Conservation (phyloP, 2,329 filamentous ascomycete species). For the Talaromyces sp. region DNA sequence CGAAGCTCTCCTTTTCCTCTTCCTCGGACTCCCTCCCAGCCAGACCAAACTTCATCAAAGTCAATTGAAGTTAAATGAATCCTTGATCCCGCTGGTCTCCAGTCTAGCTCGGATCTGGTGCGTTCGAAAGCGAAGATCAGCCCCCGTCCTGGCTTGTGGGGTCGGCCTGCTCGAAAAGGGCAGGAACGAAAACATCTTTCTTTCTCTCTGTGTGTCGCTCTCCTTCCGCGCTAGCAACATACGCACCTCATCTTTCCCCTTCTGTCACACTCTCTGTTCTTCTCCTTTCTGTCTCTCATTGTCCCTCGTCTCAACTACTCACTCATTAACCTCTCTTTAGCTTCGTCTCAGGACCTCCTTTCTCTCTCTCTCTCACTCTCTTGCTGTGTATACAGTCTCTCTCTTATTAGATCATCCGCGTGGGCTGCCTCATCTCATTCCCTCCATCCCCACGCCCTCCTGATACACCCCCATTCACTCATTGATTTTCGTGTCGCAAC, state of each 20-base stretch:
- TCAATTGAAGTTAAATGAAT: background rate
- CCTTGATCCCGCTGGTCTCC: background rate
- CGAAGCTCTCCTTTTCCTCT: background rate
- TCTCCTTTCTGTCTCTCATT: background rate
- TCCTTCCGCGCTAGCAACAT: background rate
- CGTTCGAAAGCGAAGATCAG: constrained; percentile 9
- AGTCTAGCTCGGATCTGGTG: background rate
- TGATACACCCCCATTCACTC: background rate
- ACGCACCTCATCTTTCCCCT: background rate
- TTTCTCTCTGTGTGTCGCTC: background rate
- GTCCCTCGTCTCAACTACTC: background rate
- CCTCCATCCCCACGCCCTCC: background rate
- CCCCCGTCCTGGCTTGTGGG: constrained; percentile 14
- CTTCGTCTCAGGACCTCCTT: background rate
- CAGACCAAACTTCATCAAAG: background rate
- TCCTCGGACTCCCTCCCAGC: background rate
- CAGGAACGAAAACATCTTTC: constrained; percentile 6
- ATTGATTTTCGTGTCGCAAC: background rate
- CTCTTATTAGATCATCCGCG: background rate
- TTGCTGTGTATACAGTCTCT: constrained; percentile 6
- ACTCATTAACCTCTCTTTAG: constrained; percentile 1
- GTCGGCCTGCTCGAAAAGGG: constrained; percentile 9
- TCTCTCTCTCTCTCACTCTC: background rate
- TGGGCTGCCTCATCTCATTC: background rate
- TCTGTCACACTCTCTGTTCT: background rate